phyloP scores from a whole-genome alignment of 352 stramenopile species.

The Pythium coloratum region DNA sequence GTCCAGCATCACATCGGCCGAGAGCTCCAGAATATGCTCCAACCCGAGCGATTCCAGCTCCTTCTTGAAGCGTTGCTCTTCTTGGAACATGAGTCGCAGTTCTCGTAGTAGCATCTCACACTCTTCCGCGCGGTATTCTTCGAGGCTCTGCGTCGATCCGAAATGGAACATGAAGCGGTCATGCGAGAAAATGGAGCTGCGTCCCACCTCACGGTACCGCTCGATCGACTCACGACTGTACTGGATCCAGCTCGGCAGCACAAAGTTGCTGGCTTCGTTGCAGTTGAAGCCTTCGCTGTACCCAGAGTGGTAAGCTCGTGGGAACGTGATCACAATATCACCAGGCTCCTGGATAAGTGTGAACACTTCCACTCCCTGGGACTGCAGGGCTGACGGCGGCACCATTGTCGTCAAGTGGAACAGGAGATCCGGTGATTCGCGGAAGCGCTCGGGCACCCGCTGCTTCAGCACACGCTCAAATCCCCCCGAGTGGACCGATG shows the following conservation, averaged over 20 bases:
- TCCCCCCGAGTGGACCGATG: constrained; percentile 46
- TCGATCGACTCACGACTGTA: constrained; percentile 70
- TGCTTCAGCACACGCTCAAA: constrained; percentile 58
- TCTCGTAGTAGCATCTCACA: constrained; percentile 72
- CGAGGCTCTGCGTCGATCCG: constrained; percentile 55
- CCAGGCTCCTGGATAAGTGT: constrained; percentile 84
- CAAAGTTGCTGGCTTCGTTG: constrained; percentile 89
- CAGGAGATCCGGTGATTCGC: constrained; percentile 58
- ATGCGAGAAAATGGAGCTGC: constrained; percentile 79
- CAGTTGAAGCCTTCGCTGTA: constrained; percentile 97
- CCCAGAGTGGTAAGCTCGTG: constrained; percentile 94
- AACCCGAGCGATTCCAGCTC: constrained; percentile 42
- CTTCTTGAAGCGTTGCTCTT: constrained; percentile 67
- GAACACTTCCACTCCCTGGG: constrained; percentile 55
- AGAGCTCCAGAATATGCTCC: constrained; percentile 57
- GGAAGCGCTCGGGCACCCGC: constrained; percentile 61
- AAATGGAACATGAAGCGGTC: constrained; percentile 85
- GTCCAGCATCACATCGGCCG: constrained; percentile 66
- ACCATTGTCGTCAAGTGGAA: constrained; percentile 82
- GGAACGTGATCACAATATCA: constrained; percentile 98
- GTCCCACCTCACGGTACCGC: constrained; percentile 61
- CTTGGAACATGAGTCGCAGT: constrained; percentile 65
- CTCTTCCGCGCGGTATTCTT: constrained; percentile 57
- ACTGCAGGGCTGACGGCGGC: constrained; percentile 45
- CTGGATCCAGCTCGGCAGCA: constrained; percentile 84